Base-by-base conservation (phyloP, 2,329 filamentous ascomycete genomes). In the Aspergillus sp. region DNA sequence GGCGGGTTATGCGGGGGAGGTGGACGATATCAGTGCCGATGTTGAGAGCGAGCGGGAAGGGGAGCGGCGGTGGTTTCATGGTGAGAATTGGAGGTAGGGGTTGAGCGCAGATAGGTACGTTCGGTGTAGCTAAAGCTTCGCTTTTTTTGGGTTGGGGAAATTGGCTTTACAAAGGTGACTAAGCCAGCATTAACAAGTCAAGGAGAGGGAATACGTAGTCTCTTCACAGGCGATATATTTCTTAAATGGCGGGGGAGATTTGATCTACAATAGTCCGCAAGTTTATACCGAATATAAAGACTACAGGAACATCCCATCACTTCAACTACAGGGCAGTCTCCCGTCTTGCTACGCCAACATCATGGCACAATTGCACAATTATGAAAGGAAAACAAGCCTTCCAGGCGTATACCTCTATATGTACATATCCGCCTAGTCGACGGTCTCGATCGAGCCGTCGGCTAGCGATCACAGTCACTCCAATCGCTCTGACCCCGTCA, bases 11-110 rank as follows among this genome's bases (percentile, higher is more conserved):
- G 55, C 91, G 86, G 0, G 81, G 74, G 56, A 91, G 82, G 56
- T 82, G 81, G 72, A 90, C 91, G 56, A 96, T 88, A 70, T 96
- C 92, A 48, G 85, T 93, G 57, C 92, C 92, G 52, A 96, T 78
- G 48, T 82, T 81, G 13, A 93, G 69, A 1, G 85, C 79, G n/a
- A 53, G 41, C 15, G 53, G 53, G 36, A 85, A 79, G 1, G 88
- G 87, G 65, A 93, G 91, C 0, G 72, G 73, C 6, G 64, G 54
- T 4, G 65, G 64, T 61, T 71, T 75, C 73, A 76, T 75, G 50
- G 36, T 60, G 12, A 15, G 50, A 48, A 41, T 50, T 47, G 24
- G 22, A 36, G 43, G 12, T n/a, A 12, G n/a, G 26, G 13, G 12
- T 34, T 12, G 34, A 22, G 26, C 8, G 9, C 11, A 30, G 26